Evolutionary conservation across 176 grass and related monocot genomes (phyloP).

Genomic region (Oryza officinalis): DNA sequence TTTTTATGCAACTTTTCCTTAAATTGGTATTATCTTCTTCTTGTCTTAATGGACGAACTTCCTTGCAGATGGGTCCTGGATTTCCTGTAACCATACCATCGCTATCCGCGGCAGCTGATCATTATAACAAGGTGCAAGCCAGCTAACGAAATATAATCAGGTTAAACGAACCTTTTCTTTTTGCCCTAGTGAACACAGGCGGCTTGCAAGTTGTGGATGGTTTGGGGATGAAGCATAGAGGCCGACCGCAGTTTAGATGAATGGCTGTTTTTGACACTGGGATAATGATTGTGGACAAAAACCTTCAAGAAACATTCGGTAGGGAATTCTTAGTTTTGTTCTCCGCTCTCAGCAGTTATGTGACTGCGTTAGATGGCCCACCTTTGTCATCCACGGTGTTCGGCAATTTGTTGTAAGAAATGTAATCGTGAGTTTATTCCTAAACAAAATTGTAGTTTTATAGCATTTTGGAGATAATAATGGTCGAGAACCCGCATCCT

Average conservation of each 20-base stretch:
- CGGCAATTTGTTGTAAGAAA: slow-evolving; percentile 32
- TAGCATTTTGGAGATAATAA: slow-evolving; percentile 1
- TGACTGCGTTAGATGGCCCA: background rate
- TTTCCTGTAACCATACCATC: slow-evolving; percentile 89
- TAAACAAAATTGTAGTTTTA: background rate
- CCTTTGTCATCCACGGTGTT: background rate
- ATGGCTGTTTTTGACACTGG: slow-evolving; percentile 13
- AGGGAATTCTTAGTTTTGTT: background rate
- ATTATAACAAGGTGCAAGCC: slow-evolving; percentile 72
- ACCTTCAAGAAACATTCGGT: slow-evolving; percentile 4
- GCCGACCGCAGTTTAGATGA: slow-evolving; percentile 10
- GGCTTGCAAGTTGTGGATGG: slow-evolving; percentile 2
- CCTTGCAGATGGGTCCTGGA: slow-evolving; percentile 93
- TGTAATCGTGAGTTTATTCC: slow-evolving; percentile 7
- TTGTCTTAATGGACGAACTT: slow-evolving; percentile 27
- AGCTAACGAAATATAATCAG: slow-evolving; percentile 44
- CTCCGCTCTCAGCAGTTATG: background rate
- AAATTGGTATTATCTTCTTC: background rate
- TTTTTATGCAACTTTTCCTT: background rate
- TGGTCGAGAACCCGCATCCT: background rate
- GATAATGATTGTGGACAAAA: slow-evolving; percentile 36
- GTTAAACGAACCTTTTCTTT: slow-evolving; percentile 9
- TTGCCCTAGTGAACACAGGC: background rate
- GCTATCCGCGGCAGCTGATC: slow-evolving; percentile 72
- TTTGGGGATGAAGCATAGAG: slow-evolving; percentile 21